A percentile compares a stretch with the other conserved stretches of the same genome.
These are phyloP conservation scores for Tetracentron sinense DNA, from an alignment of 164 flowering plant species.

Conservation along the genomic window DNA sequence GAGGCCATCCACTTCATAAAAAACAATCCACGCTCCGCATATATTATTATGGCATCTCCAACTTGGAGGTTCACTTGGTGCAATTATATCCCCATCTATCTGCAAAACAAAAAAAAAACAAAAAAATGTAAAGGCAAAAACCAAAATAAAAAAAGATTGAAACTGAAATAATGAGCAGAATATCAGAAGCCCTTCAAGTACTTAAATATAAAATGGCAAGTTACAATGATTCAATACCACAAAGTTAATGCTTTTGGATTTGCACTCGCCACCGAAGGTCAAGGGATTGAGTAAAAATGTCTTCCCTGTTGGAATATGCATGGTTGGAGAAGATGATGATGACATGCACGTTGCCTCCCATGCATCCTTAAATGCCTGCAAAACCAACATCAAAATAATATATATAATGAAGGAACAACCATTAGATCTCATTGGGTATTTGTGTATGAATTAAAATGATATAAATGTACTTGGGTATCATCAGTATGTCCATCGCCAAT, in stretches of 20 bases:
- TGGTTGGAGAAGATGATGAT: slow-evolving; percentile 1
- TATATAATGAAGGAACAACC: no score
- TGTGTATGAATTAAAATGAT: neutral
- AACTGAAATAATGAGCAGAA: no score
- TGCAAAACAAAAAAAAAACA: neutral
- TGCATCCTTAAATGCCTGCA: slow-evolving; percentile 19
- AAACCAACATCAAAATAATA: no score
- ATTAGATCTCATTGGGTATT: no score
- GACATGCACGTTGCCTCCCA: slow-evolving; percentile 15
- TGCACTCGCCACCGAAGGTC: neutral
- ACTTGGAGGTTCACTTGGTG: slow-evolving; percentile 8
- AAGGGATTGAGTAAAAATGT: neutral
- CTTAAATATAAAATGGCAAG: no score
- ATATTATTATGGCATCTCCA: slow-evolving; percentile 9
- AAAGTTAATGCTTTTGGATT: neutral
- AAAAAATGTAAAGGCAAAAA: no score
- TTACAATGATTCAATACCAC: no score
- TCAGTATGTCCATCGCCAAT: slow-evolving; percentile 12
- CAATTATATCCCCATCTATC: slow-evolving; percentile 19
- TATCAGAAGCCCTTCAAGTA: no score
- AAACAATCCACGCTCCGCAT: neutral
- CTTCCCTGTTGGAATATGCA: slow-evolving; percentile 5
- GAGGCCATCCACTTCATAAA: slow-evolving; percentile 9
- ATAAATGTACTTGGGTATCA: slow-evolving; percentile 9
- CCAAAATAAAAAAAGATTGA: no score